Conservation (phyloP, 257 asterid species). For the Solanum clarkiae region DNA sequence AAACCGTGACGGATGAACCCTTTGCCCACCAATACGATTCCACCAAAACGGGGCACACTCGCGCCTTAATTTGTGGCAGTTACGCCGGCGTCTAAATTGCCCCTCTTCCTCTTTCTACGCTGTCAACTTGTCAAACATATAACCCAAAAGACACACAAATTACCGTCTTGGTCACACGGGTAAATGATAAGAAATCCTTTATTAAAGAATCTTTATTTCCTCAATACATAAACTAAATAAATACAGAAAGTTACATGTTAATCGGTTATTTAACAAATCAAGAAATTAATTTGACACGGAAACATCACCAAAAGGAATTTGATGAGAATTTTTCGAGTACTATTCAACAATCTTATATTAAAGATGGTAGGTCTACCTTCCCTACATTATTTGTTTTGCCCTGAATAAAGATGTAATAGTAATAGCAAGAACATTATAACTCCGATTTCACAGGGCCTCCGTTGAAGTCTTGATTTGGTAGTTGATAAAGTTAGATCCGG, state of each 20-base stretch:
- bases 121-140: not conserved
- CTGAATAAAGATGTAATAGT: not conserved
- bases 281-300: not conserved
- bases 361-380: not conserved
- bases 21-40: not conserved
- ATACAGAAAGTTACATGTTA: not conserved
- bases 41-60: not conserved
- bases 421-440: not conserved
- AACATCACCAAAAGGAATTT: not conserved
- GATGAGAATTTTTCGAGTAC: not conserved
- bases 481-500: not conserved
- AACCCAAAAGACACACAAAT: not conserved
- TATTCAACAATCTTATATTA: not conserved
- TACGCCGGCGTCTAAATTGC: not conserved
- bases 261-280: not conserved
- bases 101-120: not conserved
- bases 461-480: not conserved
- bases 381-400: not conserved
- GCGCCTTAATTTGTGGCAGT: not conserved
- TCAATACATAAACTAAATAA: not conserved
- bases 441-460: not conserved
- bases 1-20: not conserved
- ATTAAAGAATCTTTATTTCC: not conserved
- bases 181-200: not conserved
- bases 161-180: not conserved